These are phyloP conservation scores for Teratosphaeria pseudoeucalypti DNA, from an alignment of 2,329 filamentous ascomycete genomes.

Conservation along the genomic window DNA sequence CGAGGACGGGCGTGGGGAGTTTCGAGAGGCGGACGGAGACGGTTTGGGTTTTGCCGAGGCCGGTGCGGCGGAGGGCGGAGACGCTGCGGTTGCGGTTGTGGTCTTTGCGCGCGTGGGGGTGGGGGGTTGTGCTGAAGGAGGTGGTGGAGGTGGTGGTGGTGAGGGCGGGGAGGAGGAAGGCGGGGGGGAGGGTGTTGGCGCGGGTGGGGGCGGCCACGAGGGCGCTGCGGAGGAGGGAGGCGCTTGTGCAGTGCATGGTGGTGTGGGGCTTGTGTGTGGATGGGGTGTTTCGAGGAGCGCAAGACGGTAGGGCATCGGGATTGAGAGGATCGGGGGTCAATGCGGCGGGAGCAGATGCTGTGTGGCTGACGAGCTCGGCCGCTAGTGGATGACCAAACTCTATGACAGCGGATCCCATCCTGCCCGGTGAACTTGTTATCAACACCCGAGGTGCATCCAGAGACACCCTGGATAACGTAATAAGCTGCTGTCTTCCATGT, in stretches of 20 bases:
- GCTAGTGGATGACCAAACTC: not conserved
- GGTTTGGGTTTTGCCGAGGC: slow-evolving; percentile 48
- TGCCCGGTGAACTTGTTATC: not conserved
- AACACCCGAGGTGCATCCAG: not conserved
- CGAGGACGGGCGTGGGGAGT: slow-evolving; percentile 60
- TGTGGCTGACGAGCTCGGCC: not conserved
- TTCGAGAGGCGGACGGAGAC: slow-evolving; percentile 52
- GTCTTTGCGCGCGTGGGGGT: slow-evolving; percentile 44
- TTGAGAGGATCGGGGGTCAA: not conserved
- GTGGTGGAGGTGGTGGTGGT: slow-evolving; percentile 11
- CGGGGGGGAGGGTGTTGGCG: slow-evolving; percentile 16
- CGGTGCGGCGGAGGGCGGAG: slow-evolving; percentile 68
- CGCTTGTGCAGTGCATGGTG: slow-evolving; percentile 6
- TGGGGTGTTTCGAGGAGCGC: not conserved
- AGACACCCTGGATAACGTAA: not conserved
- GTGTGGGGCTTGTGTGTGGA: not conserved
- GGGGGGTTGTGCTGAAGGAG: slow-evolving; percentile 20
- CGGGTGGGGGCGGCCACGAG: not conserved
- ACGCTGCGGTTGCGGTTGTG: slow-evolving; percentile 72
- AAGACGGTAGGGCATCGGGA: not conserved
- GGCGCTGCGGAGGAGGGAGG: slow-evolving; percentile 1
- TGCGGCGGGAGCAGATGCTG: not conserved
- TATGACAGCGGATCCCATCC: not conserved
- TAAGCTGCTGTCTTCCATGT: too few species aligned
- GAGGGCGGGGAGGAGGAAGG: slow-evolving; percentile 27